Evolutionary conservation across 2,329 filamentous ascomycete genomes (phyloP).

Genomic region (Calonectria pteridis): DNA sequence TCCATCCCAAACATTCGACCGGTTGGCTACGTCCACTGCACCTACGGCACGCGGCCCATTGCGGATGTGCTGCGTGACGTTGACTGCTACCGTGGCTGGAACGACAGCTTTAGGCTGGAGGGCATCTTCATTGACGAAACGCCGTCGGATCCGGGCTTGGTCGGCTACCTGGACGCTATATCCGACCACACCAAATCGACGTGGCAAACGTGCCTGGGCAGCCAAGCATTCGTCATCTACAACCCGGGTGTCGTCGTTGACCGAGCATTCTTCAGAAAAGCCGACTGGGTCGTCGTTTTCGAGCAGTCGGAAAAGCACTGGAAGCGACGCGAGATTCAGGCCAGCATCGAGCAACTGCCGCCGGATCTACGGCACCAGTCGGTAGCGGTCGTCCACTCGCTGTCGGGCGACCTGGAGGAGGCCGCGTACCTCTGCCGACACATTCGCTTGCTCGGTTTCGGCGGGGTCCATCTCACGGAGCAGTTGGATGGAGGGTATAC

Average conservation of each 20-base stretch:
- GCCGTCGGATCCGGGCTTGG: conserved; percentile 13
- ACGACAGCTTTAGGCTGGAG: conserved; percentile 22
- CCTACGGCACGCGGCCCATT: conserved; percentile 23
- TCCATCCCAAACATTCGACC: conserved; percentile 18
- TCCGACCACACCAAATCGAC: conserved; percentile 29
- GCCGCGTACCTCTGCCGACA: conserved; percentile 18
- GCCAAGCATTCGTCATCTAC: conserved; percentile 18
- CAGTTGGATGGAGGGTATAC: conserved; percentile 31
- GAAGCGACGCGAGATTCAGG: conserved; percentile 14
- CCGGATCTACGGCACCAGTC: conserved; percentile 9
- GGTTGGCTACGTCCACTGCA: conserved; percentile 35
- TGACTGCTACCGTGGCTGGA: conserved; percentile 29
- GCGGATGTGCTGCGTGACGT: conserved; percentile 25
- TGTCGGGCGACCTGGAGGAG: conserved; percentile 3
- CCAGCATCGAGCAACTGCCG: not conserved
- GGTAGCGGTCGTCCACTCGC: conserved; percentile 33
- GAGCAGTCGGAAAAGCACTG: conserved; percentile 29
- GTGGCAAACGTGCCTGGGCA: conserved; percentile 13
- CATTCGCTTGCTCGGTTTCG: conserved; percentile 18
- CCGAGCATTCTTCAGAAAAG: conserved; percentile 21
- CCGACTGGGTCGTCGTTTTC: conserved; percentile 29
- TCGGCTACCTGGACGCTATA: conserved; percentile 9
- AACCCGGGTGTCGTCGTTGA: conserved; percentile 30
- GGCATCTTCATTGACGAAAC: conserved; percentile 38
- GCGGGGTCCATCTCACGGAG: conserved; percentile 33